These are phyloP conservation scores for Acacia confusa DNA, from an alignment of 306 rosid genomes.

Conservation along the genomic window DNA sequence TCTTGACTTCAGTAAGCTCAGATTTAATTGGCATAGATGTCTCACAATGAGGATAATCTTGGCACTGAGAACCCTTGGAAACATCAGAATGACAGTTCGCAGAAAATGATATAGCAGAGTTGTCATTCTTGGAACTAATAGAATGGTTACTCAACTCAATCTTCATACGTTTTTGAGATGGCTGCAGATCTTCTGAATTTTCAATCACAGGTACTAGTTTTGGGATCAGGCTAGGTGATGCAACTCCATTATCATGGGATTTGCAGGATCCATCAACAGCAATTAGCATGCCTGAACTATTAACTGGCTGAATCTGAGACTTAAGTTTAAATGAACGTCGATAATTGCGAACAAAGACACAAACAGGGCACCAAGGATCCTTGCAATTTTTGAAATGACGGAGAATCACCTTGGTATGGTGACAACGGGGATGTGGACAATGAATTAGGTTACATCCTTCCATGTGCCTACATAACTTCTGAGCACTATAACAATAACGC, in stretches of 20 bases:
- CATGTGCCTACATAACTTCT: slow-evolving; percentile 72
- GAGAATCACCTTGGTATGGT: slow-evolving; percentile 61
- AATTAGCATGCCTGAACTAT: slow-evolving; percentile 54
- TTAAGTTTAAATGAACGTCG: slow-evolving; percentile 41
- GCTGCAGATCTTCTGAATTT: slow-evolving; percentile 65
- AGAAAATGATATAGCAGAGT: slow-evolving; percentile 50
- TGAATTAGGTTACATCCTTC: slow-evolving; percentile 43
- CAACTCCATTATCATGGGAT: slow-evolving; percentile 47
- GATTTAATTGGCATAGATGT: slow-evolving; percentile 54
- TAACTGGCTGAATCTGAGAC: slow-evolving; percentile 19
- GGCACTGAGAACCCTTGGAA: slow-evolving; percentile 50
- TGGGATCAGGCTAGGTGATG: slow-evolving; percentile 44
- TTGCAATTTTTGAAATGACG: slow-evolving; percentile 64
- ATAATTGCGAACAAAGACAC: slow-evolving; percentile 64
- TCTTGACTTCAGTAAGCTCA: slow-evolving; percentile 66
- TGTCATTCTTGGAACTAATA: slow-evolving; percentile 53
- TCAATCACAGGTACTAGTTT: slow-evolving; percentile 49
- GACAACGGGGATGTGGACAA: slow-evolving; percentile 68
- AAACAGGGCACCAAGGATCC: slow-evolving; percentile 75
- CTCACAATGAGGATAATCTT: slow-evolving; percentile 50
- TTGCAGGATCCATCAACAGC: slow-evolving; percentile 55
- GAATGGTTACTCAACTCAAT: slow-evolving; percentile 63
- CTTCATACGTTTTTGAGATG: slow-evolving; percentile 84
- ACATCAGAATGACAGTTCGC: slow-evolving; percentile 45
- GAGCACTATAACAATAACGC: slow-evolving; percentile 55